Evolutionary conservation across 2,329 filamentous ascomycete genomes (phyloP).

Genomic region (Aspergillus felis): DNA sequence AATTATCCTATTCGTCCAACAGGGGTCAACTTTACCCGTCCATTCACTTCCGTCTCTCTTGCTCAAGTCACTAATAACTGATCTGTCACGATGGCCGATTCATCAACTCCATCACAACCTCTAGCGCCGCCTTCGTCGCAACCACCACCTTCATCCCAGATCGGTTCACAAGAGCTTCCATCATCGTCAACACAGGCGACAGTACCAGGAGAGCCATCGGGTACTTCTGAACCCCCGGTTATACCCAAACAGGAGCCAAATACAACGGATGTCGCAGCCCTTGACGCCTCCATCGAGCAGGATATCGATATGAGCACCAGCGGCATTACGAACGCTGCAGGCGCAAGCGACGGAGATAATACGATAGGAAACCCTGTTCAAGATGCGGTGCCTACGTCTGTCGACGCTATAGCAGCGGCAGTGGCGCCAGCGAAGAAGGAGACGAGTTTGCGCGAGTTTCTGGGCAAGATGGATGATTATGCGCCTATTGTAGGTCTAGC

Average conservation of each 20-base stretch:
- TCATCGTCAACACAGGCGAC: slow-evolving; percentile 12
- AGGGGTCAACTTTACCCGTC: slow-evolving; percentile 4
- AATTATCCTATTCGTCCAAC: slow-evolving; percentile 5
- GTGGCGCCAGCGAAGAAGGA: slow-evolving; percentile 76
- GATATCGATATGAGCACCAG: slow-evolving; percentile 35
- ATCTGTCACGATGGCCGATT: slow-evolving; percentile 32
- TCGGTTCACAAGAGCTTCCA: slow-evolving; percentile 22
- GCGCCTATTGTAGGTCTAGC: slow-evolving; percentile 75
- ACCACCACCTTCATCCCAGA: slow-evolving; percentile 19
- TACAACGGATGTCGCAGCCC: slow-evolving; percentile 18
- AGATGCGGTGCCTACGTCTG: slow-evolving; percentile 13
- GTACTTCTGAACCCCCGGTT: slow-evolving; percentile 16
- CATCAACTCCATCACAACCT: slow-evolving; percentile 25
- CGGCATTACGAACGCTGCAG: slow-evolving; percentile 14
- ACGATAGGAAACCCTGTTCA: slow-evolving; percentile 18
- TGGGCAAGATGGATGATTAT: slow-evolving; percentile 97
- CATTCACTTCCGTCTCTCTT: slow-evolving; percentile 15
- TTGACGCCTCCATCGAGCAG: slow-evolving; percentile 34
- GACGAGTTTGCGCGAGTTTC: slow-evolving; percentile 83
- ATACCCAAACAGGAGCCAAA: slow-evolving; percentile 23
- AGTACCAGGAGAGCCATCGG: slow-evolving; percentile 9
- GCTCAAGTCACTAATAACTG: slow-evolving; percentile 16
- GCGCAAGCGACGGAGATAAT: slow-evolving; percentile 13
- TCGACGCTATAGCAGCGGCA: slow-evolving; percentile 47
- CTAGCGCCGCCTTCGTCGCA: slow-evolving; percentile 14